These are phyloP conservation scores for Arctium lappa DNA, from an alignment of 129 eudicot genomes.

Conservation along the genomic window DNA sequence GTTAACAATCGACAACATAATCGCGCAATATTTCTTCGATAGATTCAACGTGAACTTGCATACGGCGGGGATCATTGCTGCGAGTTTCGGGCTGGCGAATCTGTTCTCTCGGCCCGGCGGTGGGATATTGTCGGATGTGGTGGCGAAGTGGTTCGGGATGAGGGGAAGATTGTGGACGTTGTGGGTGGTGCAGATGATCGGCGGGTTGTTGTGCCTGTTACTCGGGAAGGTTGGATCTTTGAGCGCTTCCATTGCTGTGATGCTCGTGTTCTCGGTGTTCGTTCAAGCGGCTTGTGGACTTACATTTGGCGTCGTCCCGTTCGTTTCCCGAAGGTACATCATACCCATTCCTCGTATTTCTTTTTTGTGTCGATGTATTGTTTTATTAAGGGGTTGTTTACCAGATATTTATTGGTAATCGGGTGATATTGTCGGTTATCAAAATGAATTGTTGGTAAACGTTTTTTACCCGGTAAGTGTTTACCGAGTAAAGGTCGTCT, in stretches of 20 bases:
- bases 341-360: too few relatives aligned
- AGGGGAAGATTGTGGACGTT: conserved; percentile 51
- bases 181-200: conserved; percentile 51
- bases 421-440: too few relatives aligned
- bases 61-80: conserved; percentile 71
- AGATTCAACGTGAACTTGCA: conserved; percentile 61
- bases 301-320: conserved; percentile 62
- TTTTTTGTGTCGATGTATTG: too few relatives aligned
- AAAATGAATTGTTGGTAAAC: too few relatives aligned
- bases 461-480: too few relatives aligned
- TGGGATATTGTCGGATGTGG: conserved; percentile 57
- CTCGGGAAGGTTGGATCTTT: conserved; percentile 38
- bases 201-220: conserved; percentile 43
- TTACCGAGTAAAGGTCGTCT: too few relatives aligned
- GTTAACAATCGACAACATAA: conserved; percentile 58
- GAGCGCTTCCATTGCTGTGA: conserved; percentile 34
- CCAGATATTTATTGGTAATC: too few relatives aligned
- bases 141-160: conserved; percentile 57
- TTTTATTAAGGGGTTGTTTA: too few relatives aligned
- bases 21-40: conserved; percentile 76
- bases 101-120: conserved; percentile 71
- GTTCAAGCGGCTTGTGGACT: conserved; percentile 66
- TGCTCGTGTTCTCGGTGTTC: conserved; percentile 53
- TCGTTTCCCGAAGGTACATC: conserved; percentile 44
- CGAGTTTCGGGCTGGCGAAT: conserved; percentile 71